Evolutionary conservation across 345 rosid species (phyloP), one percentile per base, ranked within the genome.

Genomic region (Rhodamnia argentea): DNA sequence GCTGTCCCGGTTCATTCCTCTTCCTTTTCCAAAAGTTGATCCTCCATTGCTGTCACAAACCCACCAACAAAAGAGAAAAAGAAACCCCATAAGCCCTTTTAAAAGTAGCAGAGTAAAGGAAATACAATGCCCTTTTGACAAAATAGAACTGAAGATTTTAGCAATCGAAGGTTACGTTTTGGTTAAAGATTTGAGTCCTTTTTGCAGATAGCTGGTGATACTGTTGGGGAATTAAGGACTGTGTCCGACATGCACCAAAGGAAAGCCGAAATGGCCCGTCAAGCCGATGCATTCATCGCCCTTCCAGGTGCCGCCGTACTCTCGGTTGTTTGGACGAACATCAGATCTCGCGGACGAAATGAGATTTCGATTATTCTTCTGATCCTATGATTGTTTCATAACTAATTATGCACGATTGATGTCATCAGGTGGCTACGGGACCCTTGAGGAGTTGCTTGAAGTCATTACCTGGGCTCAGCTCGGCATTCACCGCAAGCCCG

Each of bases 401-500:
- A 86, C 56, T 13, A 14, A 22, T 13, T 13, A 52, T 23, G 13
- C 4, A 59, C 58, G 23, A 37, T 23, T 22, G 13, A 51, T 47
- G 24, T 29, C 78, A 51, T 62, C 86, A 97, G 99, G 99, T 87
- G 99, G 99, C 51, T 96, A 96, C 88, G 99, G 99, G 53, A 96
- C 99, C 50, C 95, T 96, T 1, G 99, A 96, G 87, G 99, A 96
- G 85, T 88, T 96, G 87, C 96, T 96, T 50, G 99, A 96, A 92
- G 98, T 95, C 84, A 96, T 96, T 88, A 95, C 99, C 52, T 94
- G 99, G 99, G 98, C 98, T 84, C 99, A 96, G 91, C 98, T 96
- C 24, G 96, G 98, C 50, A 96, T 96, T 90, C 99, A 96, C 90
- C 91, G 90, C 70, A 96, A 96, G 90, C 99, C 99, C 83, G 98